Conservation (phyloP, 2,329 filamentous ascomycete species). For the Aspergillus tubingensis region DNA sequence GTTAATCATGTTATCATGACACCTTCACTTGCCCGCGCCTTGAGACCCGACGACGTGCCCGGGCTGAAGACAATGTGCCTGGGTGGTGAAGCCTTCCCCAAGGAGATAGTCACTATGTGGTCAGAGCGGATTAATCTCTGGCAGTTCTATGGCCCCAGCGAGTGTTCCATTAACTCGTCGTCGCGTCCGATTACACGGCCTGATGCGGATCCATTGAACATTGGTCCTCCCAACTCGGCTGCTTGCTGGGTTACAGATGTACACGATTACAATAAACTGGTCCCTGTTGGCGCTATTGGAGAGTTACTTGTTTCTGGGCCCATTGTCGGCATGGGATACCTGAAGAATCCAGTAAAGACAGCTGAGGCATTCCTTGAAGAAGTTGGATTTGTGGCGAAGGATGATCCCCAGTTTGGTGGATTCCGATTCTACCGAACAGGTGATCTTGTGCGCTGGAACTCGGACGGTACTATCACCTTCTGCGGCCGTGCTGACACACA, state of each 20-base stretch:
- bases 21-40: conserved; percentile 26
- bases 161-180: background rate
- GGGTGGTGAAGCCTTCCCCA: conserved; percentile 29
- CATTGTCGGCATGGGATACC: conserved; percentile 3
- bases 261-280: conserved; percentile 23
- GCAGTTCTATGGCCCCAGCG: background rate
- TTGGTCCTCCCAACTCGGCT: background rate
- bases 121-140: background rate
- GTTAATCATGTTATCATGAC: conserved; percentile 30
- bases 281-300: conserved; percentile 20
- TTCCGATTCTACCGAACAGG: background rate
- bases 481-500: background rate
- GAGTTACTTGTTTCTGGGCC: conserved; percentile 4
- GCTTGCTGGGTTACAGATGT: conserved; percentile 37
- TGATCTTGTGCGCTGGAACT: background rate
- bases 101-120: conserved; percentile 16
- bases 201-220: background rate
- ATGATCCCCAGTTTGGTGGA: background rate
- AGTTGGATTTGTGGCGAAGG: background rate
- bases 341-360: conserved; percentile 1
- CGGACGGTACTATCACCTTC: background rate
- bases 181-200: background rate
- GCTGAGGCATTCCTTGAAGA: background rate
- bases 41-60: conserved; percentile 23
- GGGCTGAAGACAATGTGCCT: conserved; percentile 27